Percentiles rank a stretch among this genome's conserved stretches.
These are phyloP conservation scores for Diaporthe velutina DNA, from an alignment of 2,329 filamentous ascomycete genomes.

Conservation along the genomic window DNA sequence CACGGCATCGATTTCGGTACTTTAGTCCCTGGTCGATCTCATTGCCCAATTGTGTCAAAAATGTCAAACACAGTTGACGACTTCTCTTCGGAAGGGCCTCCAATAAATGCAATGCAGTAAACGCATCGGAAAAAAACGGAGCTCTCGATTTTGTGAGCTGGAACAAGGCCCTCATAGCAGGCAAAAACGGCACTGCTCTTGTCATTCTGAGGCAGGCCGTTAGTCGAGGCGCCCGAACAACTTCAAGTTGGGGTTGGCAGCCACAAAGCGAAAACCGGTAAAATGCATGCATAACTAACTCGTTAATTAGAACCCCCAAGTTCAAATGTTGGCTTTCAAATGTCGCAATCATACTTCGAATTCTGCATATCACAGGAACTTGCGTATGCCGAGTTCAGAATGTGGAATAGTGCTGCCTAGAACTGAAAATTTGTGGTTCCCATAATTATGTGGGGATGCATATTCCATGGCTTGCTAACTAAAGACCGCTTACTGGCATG, in stretches of 20 bases:
- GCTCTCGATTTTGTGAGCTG: too few relatives aligned
- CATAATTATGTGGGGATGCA: neutral
- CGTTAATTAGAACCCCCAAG: too few relatives aligned
- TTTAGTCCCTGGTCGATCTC: too few relatives aligned
- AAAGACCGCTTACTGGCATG: neutral
- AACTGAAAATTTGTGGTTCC: neutral
- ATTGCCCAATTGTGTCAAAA: too few relatives aligned
- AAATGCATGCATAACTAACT: too few relatives aligned
- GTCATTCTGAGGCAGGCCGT: neutral
- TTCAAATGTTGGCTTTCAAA: neutral
- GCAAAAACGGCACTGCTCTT: neutral
- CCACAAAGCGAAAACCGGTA: neutral
- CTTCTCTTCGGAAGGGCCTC: too few relatives aligned
- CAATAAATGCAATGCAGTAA: too few relatives aligned
- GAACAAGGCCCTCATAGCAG: too few relatives aligned
- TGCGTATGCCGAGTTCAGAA: neutral
- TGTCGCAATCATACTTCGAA: neutral
- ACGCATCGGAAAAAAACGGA: too few relatives aligned
- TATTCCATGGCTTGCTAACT: neutral
- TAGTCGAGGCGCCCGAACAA: neutral
- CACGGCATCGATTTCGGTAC: too few relatives aligned
- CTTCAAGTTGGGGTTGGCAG: neutral
- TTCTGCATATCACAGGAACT: neutral
- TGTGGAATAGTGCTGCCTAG: neutral
- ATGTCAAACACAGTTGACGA: too few relatives aligned